Percentiles rank a stretch among this genome's conserved stretches.
These are phyloP conservation scores for Candida awuae DNA, from an alignment of 805 yeast genomes.

Conservation along the genomic window DNA sequence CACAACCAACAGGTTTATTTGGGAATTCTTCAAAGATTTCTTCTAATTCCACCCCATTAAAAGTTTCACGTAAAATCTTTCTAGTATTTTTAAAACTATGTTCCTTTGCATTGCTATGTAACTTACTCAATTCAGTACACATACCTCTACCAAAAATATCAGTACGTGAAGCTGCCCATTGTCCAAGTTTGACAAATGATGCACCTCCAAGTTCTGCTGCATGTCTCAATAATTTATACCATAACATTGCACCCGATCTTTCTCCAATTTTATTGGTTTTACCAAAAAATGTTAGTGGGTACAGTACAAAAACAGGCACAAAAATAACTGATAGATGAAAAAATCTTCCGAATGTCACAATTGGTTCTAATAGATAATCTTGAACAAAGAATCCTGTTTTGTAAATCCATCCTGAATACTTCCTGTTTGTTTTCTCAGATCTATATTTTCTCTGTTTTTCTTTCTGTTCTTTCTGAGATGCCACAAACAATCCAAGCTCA, in stretches of 20 bases:
- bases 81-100: conserved; percentile 63
- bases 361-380: conserved; percentile 62
- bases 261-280: conserved; percentile 32
- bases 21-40: conserved; percentile 76
- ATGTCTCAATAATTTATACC: conserved; percentile 61
- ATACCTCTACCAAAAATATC: conserved; percentile 79
- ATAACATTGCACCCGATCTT: conserved; percentile 54
- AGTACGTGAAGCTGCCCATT: conserved; percentile 98
- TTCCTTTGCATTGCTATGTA: conserved; percentile 77
- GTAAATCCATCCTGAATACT: conserved; percentile 28
- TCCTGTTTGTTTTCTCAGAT: conserved; percentile 15
- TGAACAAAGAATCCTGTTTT: conserved; percentile 35
- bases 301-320: conserved; percentile 54
- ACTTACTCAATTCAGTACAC: conserved; percentile 64
- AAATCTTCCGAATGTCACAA: conserved; percentile 60
- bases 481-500: conserved; percentile 55
- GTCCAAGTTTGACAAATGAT: conserved; percentile 85
- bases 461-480: conserved; percentile 51
- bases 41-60: conserved; percentile 45
- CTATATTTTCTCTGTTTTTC: conserved; percentile 33
- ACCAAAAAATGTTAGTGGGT: conserved; percentile 61
- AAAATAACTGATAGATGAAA: conserved; percentile 59
- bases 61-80: conserved; percentile 48
- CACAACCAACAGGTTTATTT: conserved; percentile 83
- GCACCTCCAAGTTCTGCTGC: conserved; percentile 86